Conservation (phyloP, 148 eudicot genomes). For the Rhododendron griersonianum region DNA sequence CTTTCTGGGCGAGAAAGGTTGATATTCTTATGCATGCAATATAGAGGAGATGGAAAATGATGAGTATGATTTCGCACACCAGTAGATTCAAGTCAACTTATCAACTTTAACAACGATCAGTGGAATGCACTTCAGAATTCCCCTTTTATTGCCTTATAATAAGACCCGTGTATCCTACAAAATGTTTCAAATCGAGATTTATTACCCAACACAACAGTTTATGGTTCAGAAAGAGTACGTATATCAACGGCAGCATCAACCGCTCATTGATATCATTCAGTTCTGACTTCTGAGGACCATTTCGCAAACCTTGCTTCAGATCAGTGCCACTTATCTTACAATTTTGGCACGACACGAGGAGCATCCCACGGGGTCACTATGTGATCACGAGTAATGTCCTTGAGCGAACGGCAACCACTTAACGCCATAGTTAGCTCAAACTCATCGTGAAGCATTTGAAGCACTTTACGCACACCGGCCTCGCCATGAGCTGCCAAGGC, state of each 20-base stretch:
- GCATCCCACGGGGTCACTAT: conserved; percentile 45
- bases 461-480: conserved; percentile 68
- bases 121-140: not conserved
- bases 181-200: not conserved
- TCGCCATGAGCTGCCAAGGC: conserved; percentile 82
- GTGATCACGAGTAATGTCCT: conserved; percentile 66
- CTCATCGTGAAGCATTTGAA: conserved; percentile 78
- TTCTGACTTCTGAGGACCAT: not conserved
- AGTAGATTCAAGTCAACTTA: not conserved
- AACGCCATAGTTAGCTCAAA: conserved; percentile 88
- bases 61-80: not conserved
- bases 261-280: not conserved
- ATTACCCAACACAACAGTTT: not conserved
- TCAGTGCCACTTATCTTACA: not conserved
- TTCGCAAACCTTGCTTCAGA: not conserved
- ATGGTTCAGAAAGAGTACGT: not conserved
- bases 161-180: not conserved
- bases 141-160: not conserved
- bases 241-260: not conserved
- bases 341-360: conserved; percentile 32
- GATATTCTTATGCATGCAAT: not conserved
- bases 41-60: not conserved
- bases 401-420: conserved; percentile 64
- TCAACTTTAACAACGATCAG: not conserved
- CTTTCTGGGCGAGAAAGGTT: not conserved